Evolutionary conservation across 768 basidiomycete species (phyloP), one percentile per base, ranked within the genome.

Genomic region (Kwoniella newhampshirensis): DNA sequence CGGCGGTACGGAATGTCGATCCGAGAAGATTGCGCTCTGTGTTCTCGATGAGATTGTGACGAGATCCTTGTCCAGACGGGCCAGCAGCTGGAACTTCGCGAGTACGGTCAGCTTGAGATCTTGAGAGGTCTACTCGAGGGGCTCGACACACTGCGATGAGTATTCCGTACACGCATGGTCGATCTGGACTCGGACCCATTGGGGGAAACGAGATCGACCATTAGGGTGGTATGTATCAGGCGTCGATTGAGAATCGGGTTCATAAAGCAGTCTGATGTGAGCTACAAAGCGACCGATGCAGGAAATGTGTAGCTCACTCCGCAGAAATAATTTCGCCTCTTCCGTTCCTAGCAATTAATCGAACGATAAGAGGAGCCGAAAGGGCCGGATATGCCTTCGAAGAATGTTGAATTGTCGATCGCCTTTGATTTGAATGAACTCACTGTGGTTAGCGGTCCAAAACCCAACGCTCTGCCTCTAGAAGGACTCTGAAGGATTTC

Each of bases 381-480:
- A 56, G 54, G 27, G 46, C 47, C 6, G 54, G 54, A 46, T 40
- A 56, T n/a, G 40, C 54, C 54, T 56, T n/a, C n/a, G n/a, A n/a
- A n/a, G 37, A 4, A 17, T 8, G 26, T 26, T 36, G 26, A 7
- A 7, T 11, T 1, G n/a, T 13, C 25, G 20, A 27, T 47, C 54
- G 41, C 18, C 45, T 40, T 17, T n/a, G 3, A 39, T 17, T 55
- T 20, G 26, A 47, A 12, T 15, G 27, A 7, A 54, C 54, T 43
- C 20, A 56, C 54, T n/a, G 46, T 20, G 0, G 54, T 39, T 15
- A 56, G 46, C 6, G 23, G 46, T 23, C 32, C 32, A 1, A 56
- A 32, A 42, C 54, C 45, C 2, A 56, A 28, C 13, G 54, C 54
- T 43, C 49, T 56, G 17, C 54, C 54, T 13, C 54, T 5, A 39